Conservation (phyloP, 2,329 filamentous ascomycete species). For the Pseudogymnoascus sp. region DNA sequence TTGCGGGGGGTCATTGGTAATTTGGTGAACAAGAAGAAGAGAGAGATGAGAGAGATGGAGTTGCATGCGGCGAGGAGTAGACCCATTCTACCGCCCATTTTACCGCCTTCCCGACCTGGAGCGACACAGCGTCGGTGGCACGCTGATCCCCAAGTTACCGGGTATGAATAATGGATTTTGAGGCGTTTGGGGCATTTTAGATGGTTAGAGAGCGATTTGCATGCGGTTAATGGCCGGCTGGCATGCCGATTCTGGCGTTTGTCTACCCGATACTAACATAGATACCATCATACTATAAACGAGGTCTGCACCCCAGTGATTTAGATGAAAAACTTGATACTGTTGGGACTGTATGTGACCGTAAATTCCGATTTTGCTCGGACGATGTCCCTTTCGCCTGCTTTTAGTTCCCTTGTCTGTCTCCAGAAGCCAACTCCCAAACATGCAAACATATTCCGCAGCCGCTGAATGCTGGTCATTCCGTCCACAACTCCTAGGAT, state of each 20-base stretch:
- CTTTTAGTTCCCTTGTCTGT: not conserved
- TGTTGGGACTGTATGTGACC: not conserved
- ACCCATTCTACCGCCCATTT: not conserved
- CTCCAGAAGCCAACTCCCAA: not conserved
- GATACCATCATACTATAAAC: not conserved
- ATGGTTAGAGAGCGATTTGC: not conserved
- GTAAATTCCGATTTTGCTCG: not conserved
- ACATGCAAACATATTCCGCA: not conserved
- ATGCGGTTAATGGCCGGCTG: not conserved
- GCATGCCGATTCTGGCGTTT: not conserved
- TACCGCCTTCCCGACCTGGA: not conserved
- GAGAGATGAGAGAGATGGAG: not conserved
- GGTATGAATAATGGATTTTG: not conserved
- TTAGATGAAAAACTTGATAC: not conserved
- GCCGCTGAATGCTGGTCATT: not conserved
- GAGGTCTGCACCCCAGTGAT: not conserved
- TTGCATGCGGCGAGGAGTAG: not conserved
- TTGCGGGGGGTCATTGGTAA: conserved; percentile 10
- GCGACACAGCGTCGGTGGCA: not conserved
- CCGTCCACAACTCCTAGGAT: not conserved
- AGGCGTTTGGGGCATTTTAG: conserved; percentile 1
- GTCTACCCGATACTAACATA: not conserved
- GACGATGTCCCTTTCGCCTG: not conserved
- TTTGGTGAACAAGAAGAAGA: conserved; percentile 12
- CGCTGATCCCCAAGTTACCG: not conserved